These are phyloP conservation scores for Pseudocercospora vitis DNA, from an alignment of 2,329 filamentous ascomycete genomes.

Conservation along the genomic window DNA sequence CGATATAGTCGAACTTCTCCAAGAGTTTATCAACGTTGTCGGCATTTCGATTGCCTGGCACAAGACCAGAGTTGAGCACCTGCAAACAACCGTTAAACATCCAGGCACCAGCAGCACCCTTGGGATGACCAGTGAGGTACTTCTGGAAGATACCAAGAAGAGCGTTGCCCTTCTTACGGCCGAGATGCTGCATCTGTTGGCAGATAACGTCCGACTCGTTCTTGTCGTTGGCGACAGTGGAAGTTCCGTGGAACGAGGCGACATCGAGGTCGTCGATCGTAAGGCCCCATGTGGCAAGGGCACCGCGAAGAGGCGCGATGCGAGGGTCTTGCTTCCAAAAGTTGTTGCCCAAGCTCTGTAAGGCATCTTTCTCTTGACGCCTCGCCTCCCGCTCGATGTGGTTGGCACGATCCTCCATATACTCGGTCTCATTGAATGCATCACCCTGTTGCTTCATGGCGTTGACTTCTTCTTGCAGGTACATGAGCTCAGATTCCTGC, in stretches of 20 bases:
- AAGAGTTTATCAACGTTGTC: slow-evolving; percentile 96
- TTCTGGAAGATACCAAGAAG: slow-evolving; percentile 98
- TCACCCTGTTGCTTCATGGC: slow-evolving; percentile 81
- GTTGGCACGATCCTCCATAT: slow-evolving; percentile 76
- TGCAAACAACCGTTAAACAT: slow-evolving; percentile 99
- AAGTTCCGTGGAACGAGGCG: slow-evolving; percentile 98
- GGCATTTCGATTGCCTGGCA: slow-evolving; percentile 95
- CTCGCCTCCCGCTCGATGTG: slow-evolving; percentile 87
- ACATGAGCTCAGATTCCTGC: slow-evolving; percentile 93
- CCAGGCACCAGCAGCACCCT: slow-evolving; percentile 98
- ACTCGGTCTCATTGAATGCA: slow-evolving; percentile 77
- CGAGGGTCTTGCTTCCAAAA: slow-evolving; percentile 97
- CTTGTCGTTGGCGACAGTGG: slow-evolving; percentile 98
- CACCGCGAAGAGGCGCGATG: slow-evolving; percentile 93
- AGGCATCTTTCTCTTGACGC: slow-evolving; percentile 89
- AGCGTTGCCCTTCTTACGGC: slow-evolving; percentile 93
- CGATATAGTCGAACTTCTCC: slow-evolving; percentile 97
- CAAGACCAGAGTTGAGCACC: slow-evolving; percentile 87
- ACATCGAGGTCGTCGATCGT: slow-evolving; percentile 94
- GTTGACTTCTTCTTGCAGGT: slow-evolving; percentile 85
- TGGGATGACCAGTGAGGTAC: slow-evolving; percentile 96
- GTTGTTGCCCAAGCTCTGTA: slow-evolving; percentile 91
- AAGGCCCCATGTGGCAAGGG: slow-evolving; percentile 95
- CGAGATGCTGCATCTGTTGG: slow-evolving; percentile 91
- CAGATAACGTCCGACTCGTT: slow-evolving; percentile 98